Conservation (phyloP, 2,329 filamentous ascomycete species). For the Ophiostoma ips region DNA sequence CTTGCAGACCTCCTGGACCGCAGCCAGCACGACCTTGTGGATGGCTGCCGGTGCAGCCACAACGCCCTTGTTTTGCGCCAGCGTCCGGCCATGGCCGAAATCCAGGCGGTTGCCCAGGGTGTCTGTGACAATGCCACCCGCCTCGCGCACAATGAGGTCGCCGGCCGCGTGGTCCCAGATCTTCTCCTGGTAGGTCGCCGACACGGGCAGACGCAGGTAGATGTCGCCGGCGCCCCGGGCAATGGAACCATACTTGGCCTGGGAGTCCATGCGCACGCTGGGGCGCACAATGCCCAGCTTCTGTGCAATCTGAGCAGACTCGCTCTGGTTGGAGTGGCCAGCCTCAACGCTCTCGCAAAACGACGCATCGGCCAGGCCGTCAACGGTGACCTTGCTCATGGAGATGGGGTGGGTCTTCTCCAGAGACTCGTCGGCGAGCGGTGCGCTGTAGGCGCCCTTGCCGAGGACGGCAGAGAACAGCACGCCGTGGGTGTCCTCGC, state of each 20-base stretch:
- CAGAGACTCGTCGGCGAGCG: conserved; percentile 46
- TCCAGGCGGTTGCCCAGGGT: conserved; percentile 72
- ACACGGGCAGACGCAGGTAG: conserved; percentile 75
- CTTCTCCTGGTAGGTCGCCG: conserved; percentile 85
- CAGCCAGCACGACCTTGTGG: conserved; percentile 63
- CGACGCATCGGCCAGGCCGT: conserved; percentile 56
- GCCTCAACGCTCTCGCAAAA: conserved; percentile 97
- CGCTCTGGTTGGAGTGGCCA: conserved; percentile 76
- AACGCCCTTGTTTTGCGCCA: conserved; percentile 85
- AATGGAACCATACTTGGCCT: conserved; percentile 95
- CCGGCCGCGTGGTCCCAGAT: conserved; percentile 99
- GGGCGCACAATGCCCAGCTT: conserved; percentile 76
- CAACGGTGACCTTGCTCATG: conserved; percentile 54
- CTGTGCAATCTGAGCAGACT: conserved; percentile 72
- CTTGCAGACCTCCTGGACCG: conserved; percentile 64
- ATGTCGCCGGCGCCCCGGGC: conserved; percentile 88
- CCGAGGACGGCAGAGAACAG: conserved; percentile 75
- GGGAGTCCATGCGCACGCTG: conserved; percentile 93
- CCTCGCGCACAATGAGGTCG: conserved; percentile 85
- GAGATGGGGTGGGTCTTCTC: conserved; percentile 46
- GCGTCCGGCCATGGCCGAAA: conserved; percentile 73
- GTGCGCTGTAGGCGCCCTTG: conserved; percentile 65
- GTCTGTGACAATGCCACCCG: conserved; percentile 84
- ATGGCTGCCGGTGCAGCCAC: conserved; percentile 70
- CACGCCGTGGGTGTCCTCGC: conserved; percentile 66